Conservation (phyloP, 164 flowering plant species). For the Litsea cubeba region DNA sequence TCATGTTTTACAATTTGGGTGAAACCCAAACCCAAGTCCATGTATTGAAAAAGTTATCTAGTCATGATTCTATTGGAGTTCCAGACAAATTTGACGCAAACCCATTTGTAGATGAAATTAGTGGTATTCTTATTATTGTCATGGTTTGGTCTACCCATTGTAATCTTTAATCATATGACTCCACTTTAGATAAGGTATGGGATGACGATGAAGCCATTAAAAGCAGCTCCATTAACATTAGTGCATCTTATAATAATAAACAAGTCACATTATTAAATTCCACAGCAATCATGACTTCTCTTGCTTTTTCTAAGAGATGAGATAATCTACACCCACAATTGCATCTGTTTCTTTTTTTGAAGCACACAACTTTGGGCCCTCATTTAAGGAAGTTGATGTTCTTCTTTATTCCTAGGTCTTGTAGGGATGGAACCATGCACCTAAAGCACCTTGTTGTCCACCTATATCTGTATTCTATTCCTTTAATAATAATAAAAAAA, state of each 20-base stretch:
- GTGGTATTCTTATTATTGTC: background rate
- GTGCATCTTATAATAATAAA: background rate
- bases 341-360: background rate
- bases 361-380: background rate
- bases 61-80: too few relatives aligned
- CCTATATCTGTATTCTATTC: too few relatives aligned
- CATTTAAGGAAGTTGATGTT: too few relatives aligned
- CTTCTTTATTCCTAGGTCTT: too few relatives aligned
- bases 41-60: too few relatives aligned
- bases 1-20: too few relatives aligned
- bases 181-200: background rate
- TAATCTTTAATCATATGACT: background rate
- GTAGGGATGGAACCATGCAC: background rate
- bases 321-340: background rate
- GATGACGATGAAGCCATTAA: background rate
- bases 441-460: background rate
- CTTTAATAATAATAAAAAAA: too few relatives aligned
- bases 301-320: background rate
- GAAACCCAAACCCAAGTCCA: too few relatives aligned
- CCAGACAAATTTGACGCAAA: too few relatives aligned
- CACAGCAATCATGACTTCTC: background rate
- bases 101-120: background rate
- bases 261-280: background rate
- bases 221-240: background rate
- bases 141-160: background rate